Conservation (phyloP, 306 rosid genomes). For the Ochetophila trinervis region DNA sequence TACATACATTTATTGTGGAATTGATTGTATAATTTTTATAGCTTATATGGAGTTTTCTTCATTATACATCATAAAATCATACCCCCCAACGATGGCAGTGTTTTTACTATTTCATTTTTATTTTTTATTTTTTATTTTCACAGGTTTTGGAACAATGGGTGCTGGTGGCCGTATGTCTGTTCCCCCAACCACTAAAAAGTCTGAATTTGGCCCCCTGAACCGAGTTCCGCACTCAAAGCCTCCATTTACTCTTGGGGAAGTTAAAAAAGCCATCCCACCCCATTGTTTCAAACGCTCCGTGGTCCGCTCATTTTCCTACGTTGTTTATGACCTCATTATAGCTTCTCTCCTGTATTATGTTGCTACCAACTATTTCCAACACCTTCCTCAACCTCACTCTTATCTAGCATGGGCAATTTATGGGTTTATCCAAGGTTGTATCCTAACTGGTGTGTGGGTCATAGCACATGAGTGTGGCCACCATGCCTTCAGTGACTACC, state of each 20-base stretch:
- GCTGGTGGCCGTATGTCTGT: slow-evolving; percentile 85
- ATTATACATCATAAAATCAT: too few species aligned
- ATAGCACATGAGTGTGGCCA: slow-evolving; percentile 96
- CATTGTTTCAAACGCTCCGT: slow-evolving; percentile 72
- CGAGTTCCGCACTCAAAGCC: slow-evolving; percentile 64
- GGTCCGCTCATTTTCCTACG: slow-evolving; percentile 57
- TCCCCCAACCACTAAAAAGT: slow-evolving; percentile 46
- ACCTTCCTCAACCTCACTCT: slow-evolving; percentile 38
- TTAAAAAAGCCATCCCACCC: slow-evolving; percentile 71
- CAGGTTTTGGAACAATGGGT: slow-evolving; percentile 71
- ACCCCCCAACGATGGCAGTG: background rate
- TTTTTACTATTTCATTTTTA: background rate
- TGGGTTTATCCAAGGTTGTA: slow-evolving; percentile 64
- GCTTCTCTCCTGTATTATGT: slow-evolving; percentile 38
- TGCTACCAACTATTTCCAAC: slow-evolving; percentile 42
- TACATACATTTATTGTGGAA: too few species aligned
- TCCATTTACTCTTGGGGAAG: slow-evolving; percentile 51
- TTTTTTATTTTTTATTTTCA: too few species aligned
- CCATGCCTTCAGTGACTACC: slow-evolving; percentile 94
- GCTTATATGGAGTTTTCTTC: too few species aligned
- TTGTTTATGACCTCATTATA: slow-evolving; percentile 45
- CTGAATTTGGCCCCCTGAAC: slow-evolving; percentile 36
- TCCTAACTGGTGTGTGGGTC: slow-evolving; percentile 95
- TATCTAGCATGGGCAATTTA: slow-evolving; percentile 61
- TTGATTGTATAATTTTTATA: too few species aligned